Evolutionary conservation across 2,329 filamentous ascomycete genomes (phyloP).

Genomic region (Colletotrichum acutatum): DNA sequence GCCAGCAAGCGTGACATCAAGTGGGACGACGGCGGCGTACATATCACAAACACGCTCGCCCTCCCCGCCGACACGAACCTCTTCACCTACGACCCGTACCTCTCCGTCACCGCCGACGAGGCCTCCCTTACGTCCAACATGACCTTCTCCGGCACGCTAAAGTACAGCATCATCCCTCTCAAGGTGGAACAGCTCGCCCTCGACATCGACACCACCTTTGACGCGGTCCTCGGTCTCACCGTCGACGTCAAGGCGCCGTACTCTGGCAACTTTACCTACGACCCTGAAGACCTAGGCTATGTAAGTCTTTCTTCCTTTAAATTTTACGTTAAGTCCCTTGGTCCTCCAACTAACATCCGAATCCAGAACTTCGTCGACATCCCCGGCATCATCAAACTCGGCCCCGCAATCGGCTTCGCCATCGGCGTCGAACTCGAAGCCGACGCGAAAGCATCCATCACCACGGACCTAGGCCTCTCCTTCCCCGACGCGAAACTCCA

Average conservation of each 20-base stretch:
- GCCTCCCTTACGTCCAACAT: slow-evolving; percentile 37
- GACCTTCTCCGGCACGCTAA: slow-evolving; percentile 38
- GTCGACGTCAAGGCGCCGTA: slow-evolving; percentile 35
- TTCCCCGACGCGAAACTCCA: slow-evolving; percentile 40
- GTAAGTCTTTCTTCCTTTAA: background rate
- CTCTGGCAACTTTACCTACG: slow-evolving; percentile 36
- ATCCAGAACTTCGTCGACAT: slow-evolving; percentile 34
- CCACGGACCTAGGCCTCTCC: slow-evolving; percentile 37
- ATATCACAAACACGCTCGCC: slow-evolving; percentile 37
- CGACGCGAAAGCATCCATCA: slow-evolving; percentile 29
- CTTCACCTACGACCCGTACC: slow-evolving; percentile 34
- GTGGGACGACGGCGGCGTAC: slow-evolving; percentile 37
- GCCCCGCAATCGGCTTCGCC: slow-evolving; percentile 34
- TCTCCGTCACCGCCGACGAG: slow-evolving; percentile 38
- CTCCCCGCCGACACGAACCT: slow-evolving; percentile 37
- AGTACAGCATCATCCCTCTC: slow-evolving; percentile 37
- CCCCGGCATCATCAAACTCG: slow-evolving; percentile 31
- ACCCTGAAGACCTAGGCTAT: slow-evolving; percentile 32
- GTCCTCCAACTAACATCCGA: background rate
- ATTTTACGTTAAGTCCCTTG: no score
- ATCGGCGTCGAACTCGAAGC: slow-evolving; percentile 33
- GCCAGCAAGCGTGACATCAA: slow-evolving; percentile 37
- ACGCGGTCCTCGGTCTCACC: slow-evolving; percentile 35
- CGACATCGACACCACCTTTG: slow-evolving; percentile 38
- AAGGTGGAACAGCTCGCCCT: slow-evolving; percentile 38